Conservation (phyloP, 441 rosid species). For the Rhodomyrtus psidioides region DNA sequence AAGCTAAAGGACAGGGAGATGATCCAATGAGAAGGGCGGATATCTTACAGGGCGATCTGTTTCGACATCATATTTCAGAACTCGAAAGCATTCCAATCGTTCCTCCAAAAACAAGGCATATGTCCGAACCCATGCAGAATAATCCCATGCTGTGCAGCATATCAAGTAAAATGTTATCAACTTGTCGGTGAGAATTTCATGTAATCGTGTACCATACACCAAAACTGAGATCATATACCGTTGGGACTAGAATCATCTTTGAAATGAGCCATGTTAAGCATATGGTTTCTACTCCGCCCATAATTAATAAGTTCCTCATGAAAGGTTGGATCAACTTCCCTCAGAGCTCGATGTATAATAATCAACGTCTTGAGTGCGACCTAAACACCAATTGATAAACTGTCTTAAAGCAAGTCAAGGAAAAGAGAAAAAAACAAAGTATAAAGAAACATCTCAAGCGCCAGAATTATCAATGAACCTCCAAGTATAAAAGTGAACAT, state of each 20-base stretch:
- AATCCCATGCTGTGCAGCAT: constrained; percentile 76
- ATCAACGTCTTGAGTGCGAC: constrained; percentile 92
- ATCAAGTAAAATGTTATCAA: constrained; percentile 14
- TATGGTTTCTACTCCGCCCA: constrained; percentile 77
- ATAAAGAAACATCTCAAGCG: background rate
- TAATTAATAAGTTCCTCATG: constrained; percentile 92
- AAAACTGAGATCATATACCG: constrained; percentile 31
- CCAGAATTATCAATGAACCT: background rate
- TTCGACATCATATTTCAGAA: constrained; percentile 84
- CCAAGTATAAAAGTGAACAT: background rate
- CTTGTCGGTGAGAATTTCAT: background rate
- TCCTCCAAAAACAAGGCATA: constrained; percentile 93
- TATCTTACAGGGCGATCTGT: constrained; percentile 66
- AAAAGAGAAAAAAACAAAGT: background rate
- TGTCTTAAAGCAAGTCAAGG: background rate
- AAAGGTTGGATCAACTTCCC: constrained; percentile 97
- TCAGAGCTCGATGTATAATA: constrained; percentile 89
- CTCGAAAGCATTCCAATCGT: constrained; percentile 82
- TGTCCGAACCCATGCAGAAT: constrained; percentile 86
- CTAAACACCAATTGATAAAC: constrained; percentile 24
- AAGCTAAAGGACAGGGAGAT: background rate
- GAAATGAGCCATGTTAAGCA: constrained; percentile 96
- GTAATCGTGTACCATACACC: background rate
- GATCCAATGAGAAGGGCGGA: background rate
- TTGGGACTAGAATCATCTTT: constrained; percentile 95